phyloP scores from a whole-genome alignment of 2,329 filamentous ascomycete genomes.

The Exophiala xenobiotica region DNA sequence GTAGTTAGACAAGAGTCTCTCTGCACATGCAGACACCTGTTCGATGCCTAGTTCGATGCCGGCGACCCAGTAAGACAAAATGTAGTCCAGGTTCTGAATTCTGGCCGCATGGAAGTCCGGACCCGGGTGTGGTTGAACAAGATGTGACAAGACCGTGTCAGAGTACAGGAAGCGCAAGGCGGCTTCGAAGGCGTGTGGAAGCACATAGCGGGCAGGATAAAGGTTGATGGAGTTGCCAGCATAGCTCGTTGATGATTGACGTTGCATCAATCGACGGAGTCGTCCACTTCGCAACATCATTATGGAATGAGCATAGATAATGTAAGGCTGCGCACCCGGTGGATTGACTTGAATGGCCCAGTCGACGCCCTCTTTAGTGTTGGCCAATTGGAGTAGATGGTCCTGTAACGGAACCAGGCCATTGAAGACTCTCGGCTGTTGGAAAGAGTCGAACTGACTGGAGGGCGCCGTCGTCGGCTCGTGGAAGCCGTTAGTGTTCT shows the following conservation, averaged over 20 bases:
- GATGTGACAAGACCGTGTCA: constrained; percentile 27
- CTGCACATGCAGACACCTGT: constrained; percentile 23
- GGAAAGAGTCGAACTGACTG: neutral
- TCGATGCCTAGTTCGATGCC: constrained; percentile 29
- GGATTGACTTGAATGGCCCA: constrained; percentile 24
- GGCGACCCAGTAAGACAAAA: constrained; percentile 31
- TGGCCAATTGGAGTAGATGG: constrained; percentile 26
- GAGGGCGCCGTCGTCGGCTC: constrained; percentile 1
- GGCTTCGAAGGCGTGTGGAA: constrained; percentile 30
- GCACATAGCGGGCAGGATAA: constrained; percentile 23
- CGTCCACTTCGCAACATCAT: constrained; percentile 27
- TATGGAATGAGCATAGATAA: constrained; percentile 23
- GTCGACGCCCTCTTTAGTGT: constrained; percentile 26
- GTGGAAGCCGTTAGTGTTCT: constrained; percentile 16
- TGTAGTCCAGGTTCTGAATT: constrained; percentile 27
- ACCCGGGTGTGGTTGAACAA: constrained; percentile 17
- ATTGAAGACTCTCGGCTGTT: constrained; percentile 13
- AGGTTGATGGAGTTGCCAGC: constrained; percentile 23
- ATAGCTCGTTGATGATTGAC: constrained; percentile 13
- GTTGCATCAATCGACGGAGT: constrained; percentile 20
- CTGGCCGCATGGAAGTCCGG: constrained; percentile 19
- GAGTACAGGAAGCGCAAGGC: constrained; percentile 31
- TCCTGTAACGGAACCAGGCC: constrained; percentile 21
- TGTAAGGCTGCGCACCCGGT: constrained; percentile 19
- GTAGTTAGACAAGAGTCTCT: constrained; percentile 22